Conservation (phyloP, 75 land plant species). For the Sequoiadendron giganteum region DNA sequence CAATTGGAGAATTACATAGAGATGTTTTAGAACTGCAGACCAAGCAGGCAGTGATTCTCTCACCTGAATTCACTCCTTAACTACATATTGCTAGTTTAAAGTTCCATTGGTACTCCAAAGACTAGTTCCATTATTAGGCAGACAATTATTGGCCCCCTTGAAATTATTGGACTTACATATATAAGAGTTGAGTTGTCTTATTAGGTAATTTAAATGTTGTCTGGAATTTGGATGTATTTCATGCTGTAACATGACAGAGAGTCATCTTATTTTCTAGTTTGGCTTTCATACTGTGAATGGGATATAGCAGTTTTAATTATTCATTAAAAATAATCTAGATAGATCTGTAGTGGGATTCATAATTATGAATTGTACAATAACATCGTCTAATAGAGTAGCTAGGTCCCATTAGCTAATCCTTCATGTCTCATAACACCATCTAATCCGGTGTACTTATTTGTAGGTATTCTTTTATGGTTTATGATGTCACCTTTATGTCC, state of each 20-base stretch:
- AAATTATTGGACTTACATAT: not conserved
- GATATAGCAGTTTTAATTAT: not conserved
- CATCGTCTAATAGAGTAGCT: not conserved
- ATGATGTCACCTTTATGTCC: not conserved
- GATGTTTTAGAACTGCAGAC: no score
- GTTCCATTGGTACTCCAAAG: not conserved
- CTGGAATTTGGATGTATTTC: not conserved
- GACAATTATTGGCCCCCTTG: not conserved
- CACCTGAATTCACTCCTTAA: not conserved
- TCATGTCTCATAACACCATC: not conserved
- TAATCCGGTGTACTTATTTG: not conserved
- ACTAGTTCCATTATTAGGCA: not conserved
- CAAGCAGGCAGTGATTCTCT: not conserved
- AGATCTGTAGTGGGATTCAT: not conserved
- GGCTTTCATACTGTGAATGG: not conserved
- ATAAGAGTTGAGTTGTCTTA: not conserved
- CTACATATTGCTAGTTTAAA: not conserved
- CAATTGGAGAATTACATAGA: no score
- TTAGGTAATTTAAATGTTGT: not conserved
- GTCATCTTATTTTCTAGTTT: no score
- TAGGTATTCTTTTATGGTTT: not conserved
- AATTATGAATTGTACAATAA: no score
- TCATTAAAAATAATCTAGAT: no score
- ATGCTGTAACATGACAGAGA: no score
- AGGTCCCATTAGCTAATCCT: not conserved